Percentiles rank a stretch among this genome's conserved stretches.
Conservation (phyloP, 495 filamentous ascomycete species). For the Massariosphaeria phaeospora region DNA sequence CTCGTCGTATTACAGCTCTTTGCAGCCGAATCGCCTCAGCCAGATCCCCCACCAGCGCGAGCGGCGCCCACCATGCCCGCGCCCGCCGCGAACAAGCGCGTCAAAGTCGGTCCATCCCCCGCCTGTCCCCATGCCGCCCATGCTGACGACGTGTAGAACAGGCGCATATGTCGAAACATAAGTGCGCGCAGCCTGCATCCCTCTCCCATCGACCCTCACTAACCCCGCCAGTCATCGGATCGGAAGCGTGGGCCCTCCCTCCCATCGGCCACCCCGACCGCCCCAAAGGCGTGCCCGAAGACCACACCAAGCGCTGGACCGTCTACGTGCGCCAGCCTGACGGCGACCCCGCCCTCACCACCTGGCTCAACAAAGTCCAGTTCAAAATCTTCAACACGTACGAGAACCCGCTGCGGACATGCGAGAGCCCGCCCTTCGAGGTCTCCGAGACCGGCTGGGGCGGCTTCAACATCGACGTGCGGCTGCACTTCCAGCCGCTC, state of each 20-base stretch:
- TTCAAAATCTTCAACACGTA: constrained; percentile 98
- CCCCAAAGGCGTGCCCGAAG: constrained; percentile 54
- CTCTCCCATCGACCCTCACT: background rate
- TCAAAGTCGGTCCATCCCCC: constrained; percentile 46
- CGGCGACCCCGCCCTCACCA: constrained; percentile 74
- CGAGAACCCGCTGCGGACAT: constrained; percentile 73
- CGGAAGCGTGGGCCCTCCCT: constrained; percentile 69
- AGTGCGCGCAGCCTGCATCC: constrained; percentile 36
- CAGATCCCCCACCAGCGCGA: too few relatives aligned
- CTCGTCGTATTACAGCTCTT: too few relatives aligned
- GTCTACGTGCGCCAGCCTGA: constrained; percentile 85
- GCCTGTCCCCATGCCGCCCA: background rate
- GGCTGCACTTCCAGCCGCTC: constrained; percentile 82
- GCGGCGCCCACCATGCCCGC: constrained; percentile 48
- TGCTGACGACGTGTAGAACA: constrained; percentile 50
- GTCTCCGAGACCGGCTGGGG: constrained; percentile 94
- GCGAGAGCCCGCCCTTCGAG: constrained; percentile 74
- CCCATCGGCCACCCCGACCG: constrained; percentile 67
- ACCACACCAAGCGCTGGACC: constrained; percentile 94
- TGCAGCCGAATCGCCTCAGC: too few relatives aligned
- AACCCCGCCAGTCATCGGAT: constrained; percentile 67
- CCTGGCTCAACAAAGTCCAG: constrained; percentile 94
- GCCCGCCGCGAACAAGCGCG: constrained; percentile 53
- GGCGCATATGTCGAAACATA: constrained; percentile 72
- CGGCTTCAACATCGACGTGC: constrained; percentile 92